These are phyloP conservation scores for Cyberlindnera maritima DNA, from an alignment of 805 yeast genomes.

Conservation along the genomic window DNA sequence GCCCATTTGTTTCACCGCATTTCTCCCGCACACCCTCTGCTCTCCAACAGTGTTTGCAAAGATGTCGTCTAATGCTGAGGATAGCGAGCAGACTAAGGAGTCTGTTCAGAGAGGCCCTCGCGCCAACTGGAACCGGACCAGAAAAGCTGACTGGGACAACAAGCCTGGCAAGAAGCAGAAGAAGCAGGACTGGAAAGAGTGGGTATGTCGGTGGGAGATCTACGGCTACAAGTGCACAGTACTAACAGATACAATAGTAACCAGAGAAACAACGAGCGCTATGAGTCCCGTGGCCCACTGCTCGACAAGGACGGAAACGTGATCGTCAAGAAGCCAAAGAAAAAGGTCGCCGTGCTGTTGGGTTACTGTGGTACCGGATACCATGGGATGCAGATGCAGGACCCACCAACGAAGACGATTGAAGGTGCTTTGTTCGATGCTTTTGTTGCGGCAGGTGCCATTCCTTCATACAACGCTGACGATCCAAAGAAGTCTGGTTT, in stretches of 20 bases:
- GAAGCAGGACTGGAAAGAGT: slow-evolving; percentile 19
- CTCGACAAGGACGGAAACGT: slow-evolving; percentile 65
- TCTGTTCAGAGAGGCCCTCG: slow-evolving; percentile 42
- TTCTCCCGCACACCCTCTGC: not conserved
- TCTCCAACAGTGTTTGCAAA: not conserved
- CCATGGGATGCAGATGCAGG: slow-evolving; percentile 94
- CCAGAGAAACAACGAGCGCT: slow-evolving; percentile 20
- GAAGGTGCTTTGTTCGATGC: slow-evolving; percentile 88
- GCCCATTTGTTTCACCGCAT: not conserved
- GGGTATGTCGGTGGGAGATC: slow-evolving; percentile 26
- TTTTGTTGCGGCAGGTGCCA: slow-evolving; percentile 81
- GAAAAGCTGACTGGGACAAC: slow-evolving; percentile 26
- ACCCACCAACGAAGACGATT: slow-evolving; percentile 84
- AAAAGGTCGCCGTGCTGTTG: slow-evolving; percentile 83
- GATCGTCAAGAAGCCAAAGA: slow-evolving; percentile 71
- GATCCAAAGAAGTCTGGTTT: slow-evolving; percentile 87
- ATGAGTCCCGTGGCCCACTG: slow-evolving; percentile 23
- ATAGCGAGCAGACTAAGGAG: slow-evolving; percentile 36
- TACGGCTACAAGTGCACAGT: too few species aligned
- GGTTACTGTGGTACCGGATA: slow-evolving; percentile 97
- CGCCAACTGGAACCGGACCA: slow-evolving; percentile 31
- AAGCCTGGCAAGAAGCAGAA: slow-evolving; percentile 21
- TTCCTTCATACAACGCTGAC: slow-evolving; percentile 79
- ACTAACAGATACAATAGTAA: slow-evolving; percentile 15
- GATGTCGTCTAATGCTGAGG: slow-evolving; percentile 22